Evolutionary conservation across 805 yeast species (phyloP).

Genomic region (Candida mattraensis): DNA sequence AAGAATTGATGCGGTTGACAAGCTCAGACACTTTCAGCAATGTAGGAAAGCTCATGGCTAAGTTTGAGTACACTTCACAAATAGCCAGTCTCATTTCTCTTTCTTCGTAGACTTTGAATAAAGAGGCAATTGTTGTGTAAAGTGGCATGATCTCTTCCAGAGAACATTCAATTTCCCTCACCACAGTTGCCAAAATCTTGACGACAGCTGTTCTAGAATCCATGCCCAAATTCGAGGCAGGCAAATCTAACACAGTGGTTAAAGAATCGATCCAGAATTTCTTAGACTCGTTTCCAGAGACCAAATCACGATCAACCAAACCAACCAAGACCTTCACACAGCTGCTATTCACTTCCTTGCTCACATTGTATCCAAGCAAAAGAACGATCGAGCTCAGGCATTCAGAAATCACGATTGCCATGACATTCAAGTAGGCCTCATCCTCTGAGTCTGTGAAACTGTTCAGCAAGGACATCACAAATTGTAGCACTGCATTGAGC

Average conservation of each 20-base stretch:
- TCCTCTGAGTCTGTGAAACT: conserved; percentile 40
- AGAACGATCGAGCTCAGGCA: conserved; percentile 52
- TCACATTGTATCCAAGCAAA: conserved; percentile 42
- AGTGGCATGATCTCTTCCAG: conserved; percentile 46
- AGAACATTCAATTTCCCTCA: conserved; percentile 52
- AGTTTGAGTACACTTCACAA: conserved; percentile 54
- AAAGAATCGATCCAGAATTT: conserved; percentile 55
- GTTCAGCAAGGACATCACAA: conserved; percentile 46
- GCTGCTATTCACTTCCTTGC: conserved; percentile 48
- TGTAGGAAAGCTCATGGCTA: conserved; percentile 53
- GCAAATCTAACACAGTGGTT: conserved; percentile 59
- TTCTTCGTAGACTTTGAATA: conserved; percentile 61
- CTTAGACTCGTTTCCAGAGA: conserved; percentile 55
- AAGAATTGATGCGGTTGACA: conserved; percentile 70
- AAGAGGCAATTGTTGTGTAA: conserved; percentile 32
- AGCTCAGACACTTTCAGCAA: conserved; percentile 48
- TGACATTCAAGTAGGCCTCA: conserved; percentile 45
- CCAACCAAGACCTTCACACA: conserved; percentile 52
- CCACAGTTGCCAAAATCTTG: conserved; percentile 53
- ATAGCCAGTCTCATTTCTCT: conserved; percentile 61
- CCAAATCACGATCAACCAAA: conserved; percentile 57
- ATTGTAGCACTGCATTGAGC: conserved; percentile 51
- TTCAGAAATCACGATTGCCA: conserved; percentile 58
- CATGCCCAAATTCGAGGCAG: conserved; percentile 49
- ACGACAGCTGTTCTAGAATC: conserved; percentile 57